Conservation (phyloP, 768 basidiomycete species). For the Pisolithus tinctorius region DNA sequence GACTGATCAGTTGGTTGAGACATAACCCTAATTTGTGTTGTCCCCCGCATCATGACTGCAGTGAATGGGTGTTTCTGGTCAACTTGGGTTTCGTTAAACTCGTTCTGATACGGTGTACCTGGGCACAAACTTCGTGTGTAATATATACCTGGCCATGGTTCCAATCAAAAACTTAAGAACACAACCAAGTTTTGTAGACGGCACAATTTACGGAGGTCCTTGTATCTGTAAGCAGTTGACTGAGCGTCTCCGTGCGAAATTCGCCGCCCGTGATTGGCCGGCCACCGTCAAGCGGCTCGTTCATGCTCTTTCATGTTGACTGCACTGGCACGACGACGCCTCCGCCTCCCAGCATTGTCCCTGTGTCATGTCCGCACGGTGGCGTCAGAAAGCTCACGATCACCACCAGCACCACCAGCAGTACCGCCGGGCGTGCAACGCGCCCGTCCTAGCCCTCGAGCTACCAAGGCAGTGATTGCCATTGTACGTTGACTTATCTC, state of each 20-base stretch:
- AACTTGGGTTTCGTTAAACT: background rate
- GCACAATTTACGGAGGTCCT: too few species aligned
- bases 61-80: too few species aligned
- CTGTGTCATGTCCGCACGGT: slow-evolving; percentile 45
- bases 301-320: slow-evolving; percentile 13
- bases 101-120: background rate
- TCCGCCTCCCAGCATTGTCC: slow-evolving; percentile 4
- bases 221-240: background rate
- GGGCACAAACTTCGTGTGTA: too few species aligned
- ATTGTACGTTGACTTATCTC: slow-evolving; percentile 43
- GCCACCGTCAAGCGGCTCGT: background rate
- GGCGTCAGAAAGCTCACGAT: slow-evolving; percentile 68
- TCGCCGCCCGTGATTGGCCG: background rate
- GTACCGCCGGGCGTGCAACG: slow-evolving; percentile 33
- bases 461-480: slow-evolving; percentile 71
- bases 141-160: too few species aligned
- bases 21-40: too few species aligned
- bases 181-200: too few species aligned
- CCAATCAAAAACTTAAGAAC: too few species aligned
- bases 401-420: slow-evolving; percentile 41
- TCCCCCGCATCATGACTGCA: too few species aligned
- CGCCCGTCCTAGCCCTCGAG: slow-evolving; percentile 55
- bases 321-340: slow-evolving; percentile 8
- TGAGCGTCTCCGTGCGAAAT: background rate
- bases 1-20: too few species aligned